A percentile compares a stretch with the other conserved stretches of the same genome.
phyloP scores from a whole-genome alignment of 495 filamentous ascomycete genomes.

The Daldinia grandis region DNA sequence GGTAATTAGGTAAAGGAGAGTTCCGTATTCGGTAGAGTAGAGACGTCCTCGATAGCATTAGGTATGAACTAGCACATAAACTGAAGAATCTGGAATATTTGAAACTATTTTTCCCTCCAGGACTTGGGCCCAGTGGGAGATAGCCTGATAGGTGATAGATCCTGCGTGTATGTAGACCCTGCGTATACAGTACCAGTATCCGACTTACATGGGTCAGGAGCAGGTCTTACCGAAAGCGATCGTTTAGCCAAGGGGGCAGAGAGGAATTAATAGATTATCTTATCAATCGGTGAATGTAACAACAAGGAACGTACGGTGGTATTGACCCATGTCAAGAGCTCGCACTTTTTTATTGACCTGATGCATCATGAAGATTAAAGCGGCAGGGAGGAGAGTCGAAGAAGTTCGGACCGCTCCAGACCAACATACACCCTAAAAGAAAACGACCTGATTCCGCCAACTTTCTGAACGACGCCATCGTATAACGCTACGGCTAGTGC shows the following conservation, averaged over 20 bases:
- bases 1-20: background rate
- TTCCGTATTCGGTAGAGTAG: background rate
- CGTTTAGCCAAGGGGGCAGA: background rate
- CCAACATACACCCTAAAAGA: background rate
- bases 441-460: slow-evolving; percentile 2
- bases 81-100: slow-evolving; percentile 1
- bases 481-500: slow-evolving; percentile 26
- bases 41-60: slow-evolving; percentile 1
- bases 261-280: slow-evolving; percentile 32
- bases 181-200: slow-evolving; percentile 1
- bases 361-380: slow-evolving; percentile 24
- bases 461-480: slow-evolving; percentile 19
- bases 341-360: slow-evolving; percentile 17
- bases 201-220: slow-evolving; percentile 1
- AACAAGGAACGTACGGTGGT: slow-evolving; percentile 10
- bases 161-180: too few relatives aligned
- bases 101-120: background rate
- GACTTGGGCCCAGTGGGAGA: background rate
- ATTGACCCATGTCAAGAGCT: slow-evolving; percentile 28
- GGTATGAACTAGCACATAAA: background rate
- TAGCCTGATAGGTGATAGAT: background rate
- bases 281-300: slow-evolving; percentile 36
- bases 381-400: slow-evolving; percentile 21
- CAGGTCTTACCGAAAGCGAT: slow-evolving; percentile 3
- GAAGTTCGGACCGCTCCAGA: background rate